These are phyloP conservation scores for Xylariaceae sp. DNA, from an alignment of 2,329 filamentous ascomycete species.

Conservation along the genomic window DNA sequence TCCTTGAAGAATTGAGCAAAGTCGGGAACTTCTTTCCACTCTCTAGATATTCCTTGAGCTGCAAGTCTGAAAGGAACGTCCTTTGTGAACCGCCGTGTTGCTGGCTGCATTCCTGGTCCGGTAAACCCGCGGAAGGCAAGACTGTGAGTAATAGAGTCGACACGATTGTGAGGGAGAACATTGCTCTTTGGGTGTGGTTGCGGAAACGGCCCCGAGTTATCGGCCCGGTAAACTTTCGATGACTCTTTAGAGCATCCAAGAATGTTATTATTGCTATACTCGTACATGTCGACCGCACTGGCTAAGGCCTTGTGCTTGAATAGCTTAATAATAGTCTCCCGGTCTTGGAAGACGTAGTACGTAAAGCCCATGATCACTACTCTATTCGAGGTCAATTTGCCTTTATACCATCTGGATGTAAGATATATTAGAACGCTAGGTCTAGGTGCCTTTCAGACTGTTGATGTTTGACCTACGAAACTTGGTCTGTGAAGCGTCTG, in stretches of 20 bases:
- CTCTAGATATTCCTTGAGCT: conserved; percentile 15
- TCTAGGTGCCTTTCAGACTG: neutral
- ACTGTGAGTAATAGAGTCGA: conserved; percentile 28
- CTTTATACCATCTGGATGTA: conserved; percentile 23
- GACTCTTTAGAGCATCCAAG: conserved; percentile 25
- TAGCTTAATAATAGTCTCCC: conserved; percentile 25
- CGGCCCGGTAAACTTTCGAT: conserved; percentile 24
- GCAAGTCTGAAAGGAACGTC: conserved; percentile 13
- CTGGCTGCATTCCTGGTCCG: conserved; percentile 28
- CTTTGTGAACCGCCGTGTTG: conserved; percentile 18
- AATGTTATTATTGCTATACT: conserved; percentile 24
- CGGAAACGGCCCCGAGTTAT: conserved; percentile 29
- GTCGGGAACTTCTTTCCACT: conserved; percentile 28
- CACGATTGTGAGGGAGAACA: conserved; percentile 23
- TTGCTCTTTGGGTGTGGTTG: conserved; percentile 26
- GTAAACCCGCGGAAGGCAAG: conserved; percentile 21
- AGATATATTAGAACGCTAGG: conserved; percentile 6
- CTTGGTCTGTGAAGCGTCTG: conserved; percentile 15
- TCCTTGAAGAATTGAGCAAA: conserved; percentile 25
- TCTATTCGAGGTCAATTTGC: conserved; percentile 24
- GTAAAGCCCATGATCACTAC: conserved; percentile 24
- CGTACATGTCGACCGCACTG: conserved; percentile 27
- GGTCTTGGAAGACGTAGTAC: conserved; percentile 30
- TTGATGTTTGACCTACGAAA: conserved; percentile 19
- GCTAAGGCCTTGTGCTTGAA: conserved; percentile 24